Conservation (phyloP, 805 yeast genomes). For the Metschnikowia orientalis region DNA sequence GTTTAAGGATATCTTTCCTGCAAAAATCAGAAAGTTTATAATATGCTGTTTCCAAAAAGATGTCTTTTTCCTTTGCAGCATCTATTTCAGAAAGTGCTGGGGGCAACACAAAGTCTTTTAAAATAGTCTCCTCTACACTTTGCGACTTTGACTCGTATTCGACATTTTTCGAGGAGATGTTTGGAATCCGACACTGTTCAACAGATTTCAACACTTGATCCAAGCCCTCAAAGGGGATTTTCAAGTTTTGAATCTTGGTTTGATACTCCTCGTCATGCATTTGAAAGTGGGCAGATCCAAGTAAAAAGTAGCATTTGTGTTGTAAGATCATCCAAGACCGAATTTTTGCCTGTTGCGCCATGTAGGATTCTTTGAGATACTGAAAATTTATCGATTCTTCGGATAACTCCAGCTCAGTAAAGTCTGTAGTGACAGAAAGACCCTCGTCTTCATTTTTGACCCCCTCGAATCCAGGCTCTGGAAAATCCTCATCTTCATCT, state of each 20-base stretch:
- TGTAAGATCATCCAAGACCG: slow-evolving; percentile 55
- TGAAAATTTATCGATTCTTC: slow-evolving; percentile 7
- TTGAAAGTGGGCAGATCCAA: slow-evolving; percentile 73
- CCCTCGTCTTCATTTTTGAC: slow-evolving; percentile 1
- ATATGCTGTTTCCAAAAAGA: slow-evolving; percentile 45
- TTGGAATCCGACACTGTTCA: slow-evolving; percentile 1
- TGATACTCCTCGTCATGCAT: slow-evolving; percentile 33
- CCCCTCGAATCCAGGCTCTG: too few relatives aligned
- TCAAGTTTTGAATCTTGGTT: slow-evolving; percentile 19
- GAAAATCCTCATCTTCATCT: slow-evolving; percentile 3
- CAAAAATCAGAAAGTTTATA: slow-evolving; percentile 60
- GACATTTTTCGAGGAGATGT: neutral
- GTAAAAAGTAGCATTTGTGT: slow-evolving; percentile 74
- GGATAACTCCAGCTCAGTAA: slow-evolving; percentile 2
- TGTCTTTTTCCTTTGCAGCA: slow-evolving; percentile 26
- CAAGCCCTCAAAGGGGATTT: slow-evolving; percentile 8
- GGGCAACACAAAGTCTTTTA: neutral
- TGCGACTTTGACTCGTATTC: neutral
- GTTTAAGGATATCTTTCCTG: slow-evolving; percentile 50
- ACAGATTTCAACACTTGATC: slow-evolving; percentile 4
- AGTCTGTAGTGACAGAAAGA: neutral
- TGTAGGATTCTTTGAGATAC: slow-evolving; percentile 24
- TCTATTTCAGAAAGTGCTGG: neutral
- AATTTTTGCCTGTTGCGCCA: slow-evolving; percentile 25
- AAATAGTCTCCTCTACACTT: neutral